A percentile compares a stretch with the other conserved stretches of the same genome.
phyloP scores from a whole-genome alignment of 331 rosid genomes.

The Saraca asoca region DNA sequence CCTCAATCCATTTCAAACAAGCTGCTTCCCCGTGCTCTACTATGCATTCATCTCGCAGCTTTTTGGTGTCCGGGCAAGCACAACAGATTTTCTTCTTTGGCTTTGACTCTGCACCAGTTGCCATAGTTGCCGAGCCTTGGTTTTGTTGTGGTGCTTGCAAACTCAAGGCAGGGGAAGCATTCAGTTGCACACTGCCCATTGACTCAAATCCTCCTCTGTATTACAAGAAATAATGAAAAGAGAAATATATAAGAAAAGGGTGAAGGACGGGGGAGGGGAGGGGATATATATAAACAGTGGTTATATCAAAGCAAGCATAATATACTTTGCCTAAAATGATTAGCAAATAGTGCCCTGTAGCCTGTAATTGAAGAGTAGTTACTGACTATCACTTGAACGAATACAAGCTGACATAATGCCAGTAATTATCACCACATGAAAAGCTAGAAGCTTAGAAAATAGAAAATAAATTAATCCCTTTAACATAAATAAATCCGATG shows the following conservation, averaged over 20 bases:
- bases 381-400: not conserved
- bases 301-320: slow-evolving; percentile 4
- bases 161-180: no score
- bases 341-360: not conserved
- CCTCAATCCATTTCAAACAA: slow-evolving; percentile 59
- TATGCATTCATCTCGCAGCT: slow-evolving; percentile 56
- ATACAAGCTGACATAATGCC: not conserved
- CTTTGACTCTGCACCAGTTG: slow-evolving; percentile 37
- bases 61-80: slow-evolving; percentile 64
- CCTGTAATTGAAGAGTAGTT: not conserved
- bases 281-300: not conserved
- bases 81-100: slow-evolving; percentile 66
- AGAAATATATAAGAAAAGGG: no score
- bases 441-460: no score
- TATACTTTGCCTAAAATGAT: not conserved
- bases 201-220: no score
- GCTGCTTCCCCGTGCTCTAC: slow-evolving; percentile 64
- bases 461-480: slow-evolving; percentile 2
- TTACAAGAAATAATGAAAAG: no score
- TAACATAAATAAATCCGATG: not conserved
- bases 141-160: slow-evolving; percentile 1
- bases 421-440: no score
- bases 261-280: not conserved
- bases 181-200: no score
- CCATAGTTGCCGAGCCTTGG: slow-evolving; percentile 10